These are phyloP conservation scores for Macrophomina phaseolina DNA, from an alignment of 2,329 filamentous ascomycete species.

Conservation along the genomic window DNA sequence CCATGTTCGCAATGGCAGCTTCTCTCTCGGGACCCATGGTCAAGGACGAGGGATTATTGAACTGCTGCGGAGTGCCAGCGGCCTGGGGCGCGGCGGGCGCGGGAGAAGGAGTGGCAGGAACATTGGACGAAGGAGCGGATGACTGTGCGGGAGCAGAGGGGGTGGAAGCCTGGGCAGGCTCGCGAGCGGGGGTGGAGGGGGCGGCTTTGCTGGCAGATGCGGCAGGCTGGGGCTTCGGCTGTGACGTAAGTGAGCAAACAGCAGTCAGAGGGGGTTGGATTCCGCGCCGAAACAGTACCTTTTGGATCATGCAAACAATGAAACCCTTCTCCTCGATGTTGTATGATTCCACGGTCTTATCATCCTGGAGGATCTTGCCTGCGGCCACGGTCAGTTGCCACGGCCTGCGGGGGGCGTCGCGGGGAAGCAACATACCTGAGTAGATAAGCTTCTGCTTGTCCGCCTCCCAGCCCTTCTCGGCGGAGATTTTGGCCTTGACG, in stretches of 20 bases:
- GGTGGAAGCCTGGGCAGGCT: slow-evolving; percentile 55
- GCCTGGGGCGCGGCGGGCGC: slow-evolving; percentile 53
- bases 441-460: slow-evolving; percentile 96
- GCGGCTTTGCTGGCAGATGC: slow-evolving; percentile 56
- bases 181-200: slow-evolving; percentile 63
- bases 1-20: slow-evolving; percentile 88
- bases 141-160: slow-evolving; percentile 60
- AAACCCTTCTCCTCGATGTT: slow-evolving; percentile 99
- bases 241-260: slow-evolving; percentile 34
- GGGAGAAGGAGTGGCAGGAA: slow-evolving; percentile 57
- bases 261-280: neutral
- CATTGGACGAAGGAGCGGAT: slow-evolving; percentile 56
- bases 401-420: neutral
- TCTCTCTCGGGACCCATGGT: slow-evolving; percentile 83
- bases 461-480: slow-evolving; percentile 93
- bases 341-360: slow-evolving; percentile 93
- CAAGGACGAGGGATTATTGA: slow-evolving; percentile 79
- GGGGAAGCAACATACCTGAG: slow-evolving; percentile 67
- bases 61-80: slow-evolving; percentile 47
- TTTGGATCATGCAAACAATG: slow-evolving; percentile 97
- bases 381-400: slow-evolving; percentile 31
- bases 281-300: slow-evolving; percentile 64
- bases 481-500: slow-evolving; percentile 90
- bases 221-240: slow-evolving; percentile 73
- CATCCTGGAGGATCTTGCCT: slow-evolving; percentile 99